Evolutionary conservation across 2,329 filamentous ascomycete genomes (phyloP), one percentile per base, ranked within the genome.

Genomic region (Phaeosphaeria sp.): DNA sequence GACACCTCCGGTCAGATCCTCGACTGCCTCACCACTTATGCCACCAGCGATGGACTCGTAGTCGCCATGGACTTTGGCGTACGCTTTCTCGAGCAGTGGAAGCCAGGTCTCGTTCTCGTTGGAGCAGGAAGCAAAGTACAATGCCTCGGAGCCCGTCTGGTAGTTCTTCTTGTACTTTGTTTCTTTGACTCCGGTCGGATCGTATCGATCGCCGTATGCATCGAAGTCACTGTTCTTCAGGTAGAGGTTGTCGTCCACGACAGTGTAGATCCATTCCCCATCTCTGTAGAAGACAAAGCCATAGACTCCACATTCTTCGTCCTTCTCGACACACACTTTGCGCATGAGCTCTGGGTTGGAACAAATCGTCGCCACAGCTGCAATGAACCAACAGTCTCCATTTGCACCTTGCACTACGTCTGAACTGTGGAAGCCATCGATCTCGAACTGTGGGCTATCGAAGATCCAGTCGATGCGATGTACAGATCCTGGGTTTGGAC

Each of bases 181-280:
- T 85, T 65, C 91, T 86, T 62, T 88, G 84, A 46, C 59, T 17
- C 71, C 74, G 39, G 64, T 74, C 17, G 62, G 91, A 87, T 73
- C 92, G 86, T 74, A 92, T 84, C 65, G 91, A 82, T 46, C 92
- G 78, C 59, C 89, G 83, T 46, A 90, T 83, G 74, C 89, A 66
- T 95, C 91, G 81, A 92, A 96, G 72, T 91, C 89, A 1, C 89
- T 87, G 0, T 89, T 89, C 40, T 86, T 88, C 22, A 96, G 84
- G 73, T 91, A 96, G 0, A 97, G 83, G 76, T 96, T 95, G 76
- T 97, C 93, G 70, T 97, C 93, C 52, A 97, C 86, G 50, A 97
- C 93, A 47, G 91, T 93, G 72, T 92, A 92, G 56, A 94, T 90
- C 93, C 92, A 97, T 49, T 78, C 75, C 36, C 77, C 77, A 45